Conservation (phyloP, 1,284 basidiomycete genomes). For the Gyrodon tennesseensis region DNA sequence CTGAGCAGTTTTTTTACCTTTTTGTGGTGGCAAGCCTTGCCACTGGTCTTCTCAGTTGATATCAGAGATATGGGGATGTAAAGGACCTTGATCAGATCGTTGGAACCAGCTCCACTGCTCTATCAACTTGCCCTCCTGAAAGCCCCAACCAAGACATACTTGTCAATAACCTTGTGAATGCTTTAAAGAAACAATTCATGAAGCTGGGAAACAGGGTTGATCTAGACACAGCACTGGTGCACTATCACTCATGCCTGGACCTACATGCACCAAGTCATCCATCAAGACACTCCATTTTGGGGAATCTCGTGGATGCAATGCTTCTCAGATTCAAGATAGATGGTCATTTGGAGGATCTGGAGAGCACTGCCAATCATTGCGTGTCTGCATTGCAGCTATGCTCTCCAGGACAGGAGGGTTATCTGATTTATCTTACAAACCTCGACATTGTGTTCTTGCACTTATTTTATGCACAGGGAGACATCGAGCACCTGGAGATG, state of each 20-base stretch:
- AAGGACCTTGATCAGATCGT: conserved; percentile 32
- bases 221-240: conserved; percentile 30
- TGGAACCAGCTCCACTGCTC: conserved; percentile 23
- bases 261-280: conserved; percentile 35
- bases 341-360: conserved; percentile 31
- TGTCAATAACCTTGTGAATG: conserved; percentile 33
- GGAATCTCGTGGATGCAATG: conserved; percentile 30
- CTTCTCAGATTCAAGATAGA: conserved; percentile 30
- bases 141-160: conserved; percentile 31
- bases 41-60: conserved; percentile 31
- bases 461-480: conserved; percentile 23
- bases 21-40: conserved; percentile 30
- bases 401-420: conserved; percentile 30
- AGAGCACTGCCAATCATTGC: conserved; percentile 25
- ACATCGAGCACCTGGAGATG: conserved; percentile 26
- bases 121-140: conserved; percentile 14
- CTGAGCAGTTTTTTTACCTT: conserved; percentile 28
- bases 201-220: conserved; percentile 28
- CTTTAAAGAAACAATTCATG: conserved; percentile 31
- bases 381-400: conserved; percentile 28
- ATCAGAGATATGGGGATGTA: conserved; percentile 29
- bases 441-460: conserved; percentile 20
- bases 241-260: conserved; percentile 31
- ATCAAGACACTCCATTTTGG: conserved; percentile 27
- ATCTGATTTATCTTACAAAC: conserved; percentile 17